Conservation (phyloP, 306 rosid species). For the Senna siamea region DNA sequence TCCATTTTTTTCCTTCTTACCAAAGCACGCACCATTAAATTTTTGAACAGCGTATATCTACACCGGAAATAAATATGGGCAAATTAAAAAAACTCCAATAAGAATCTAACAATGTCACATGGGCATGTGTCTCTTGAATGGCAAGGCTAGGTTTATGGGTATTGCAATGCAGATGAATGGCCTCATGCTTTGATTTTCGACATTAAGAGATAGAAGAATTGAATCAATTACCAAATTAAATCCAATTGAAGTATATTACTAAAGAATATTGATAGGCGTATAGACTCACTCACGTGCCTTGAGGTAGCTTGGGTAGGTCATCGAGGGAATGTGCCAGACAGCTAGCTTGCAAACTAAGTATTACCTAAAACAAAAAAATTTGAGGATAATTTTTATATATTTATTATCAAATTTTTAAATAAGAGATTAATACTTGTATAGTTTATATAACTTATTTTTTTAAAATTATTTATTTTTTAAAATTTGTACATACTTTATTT, state of each 20-base stretch:
- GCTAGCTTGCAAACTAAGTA: neutral
- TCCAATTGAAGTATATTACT: neutral
- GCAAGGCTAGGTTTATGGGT: conserved; percentile 3
- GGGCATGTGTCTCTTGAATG: neutral
- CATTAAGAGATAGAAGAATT: neutral
- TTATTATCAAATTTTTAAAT: no score
- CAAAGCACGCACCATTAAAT: neutral
- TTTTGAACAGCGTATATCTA: neutral
- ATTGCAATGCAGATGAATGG: neutral
- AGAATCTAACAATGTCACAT: conserved; percentile 11
- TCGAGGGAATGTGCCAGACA: neutral
- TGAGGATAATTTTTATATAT: no score
- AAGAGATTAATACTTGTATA: no score
- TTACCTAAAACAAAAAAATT: no score
- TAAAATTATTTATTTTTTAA: no score
- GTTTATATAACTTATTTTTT: no score
- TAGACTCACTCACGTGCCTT: conserved; percentile 10
- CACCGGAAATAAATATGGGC: neutral
- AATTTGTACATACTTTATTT: no score
- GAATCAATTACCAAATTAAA: neutral
- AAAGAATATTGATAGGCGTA: neutral
- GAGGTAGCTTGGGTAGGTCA: conserved; percentile 12
- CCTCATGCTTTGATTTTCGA: neutral
- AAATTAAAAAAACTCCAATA: neutral
- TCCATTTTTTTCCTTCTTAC: neutral